A percentile compares a stretch with the other conserved stretches of the same genome.
Evolutionary conservation across 2,329 filamentous ascomycete species (phyloP).

Genomic region (Neonectria sp.): DNA sequence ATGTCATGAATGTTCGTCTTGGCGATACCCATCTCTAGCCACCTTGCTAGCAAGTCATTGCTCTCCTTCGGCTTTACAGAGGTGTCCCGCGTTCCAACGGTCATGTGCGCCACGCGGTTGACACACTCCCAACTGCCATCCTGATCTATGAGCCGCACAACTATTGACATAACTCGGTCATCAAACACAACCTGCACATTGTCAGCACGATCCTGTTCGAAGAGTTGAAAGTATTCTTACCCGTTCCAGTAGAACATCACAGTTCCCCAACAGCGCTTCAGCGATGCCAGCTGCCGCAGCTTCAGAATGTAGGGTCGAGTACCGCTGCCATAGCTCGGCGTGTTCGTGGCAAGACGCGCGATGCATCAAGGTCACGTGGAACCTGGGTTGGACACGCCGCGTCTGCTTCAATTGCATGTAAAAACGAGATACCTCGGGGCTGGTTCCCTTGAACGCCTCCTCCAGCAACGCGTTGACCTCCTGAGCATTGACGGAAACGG

Average conservation of each 20-base stretch:
- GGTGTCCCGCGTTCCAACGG: conserved; percentile 83
- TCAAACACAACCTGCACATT: conserved; percentile 81
- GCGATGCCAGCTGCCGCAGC: conserved; percentile 53
- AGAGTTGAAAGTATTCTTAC: conserved; percentile 52
- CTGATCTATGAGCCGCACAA: conserved; percentile 79
- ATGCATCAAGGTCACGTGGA: conserved; percentile 96
- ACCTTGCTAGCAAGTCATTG: conserved; percentile 84
- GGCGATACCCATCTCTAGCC: conserved; percentile 73
- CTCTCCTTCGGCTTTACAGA: conserved; percentile 93
- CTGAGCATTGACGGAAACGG: conserved; percentile 61
- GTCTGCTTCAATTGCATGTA: conserved; percentile 82
- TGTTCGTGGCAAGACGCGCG: conserved; percentile 73
- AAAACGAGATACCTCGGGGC: conserved; percentile 66
- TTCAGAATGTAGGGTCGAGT: conserved; percentile 71
- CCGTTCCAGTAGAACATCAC: conserved; percentile 75
- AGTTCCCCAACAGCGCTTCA: conserved; percentile 68
- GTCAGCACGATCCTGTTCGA: conserved; percentile 26
- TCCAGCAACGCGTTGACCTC: conserved; percentile 72
- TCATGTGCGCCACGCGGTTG: conserved; percentile 89
- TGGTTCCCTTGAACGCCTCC: conserved; percentile 74
- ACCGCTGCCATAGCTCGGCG: conserved; percentile 82
- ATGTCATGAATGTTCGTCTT: conserved; percentile 64
- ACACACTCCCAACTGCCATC: conserved; percentile 75
- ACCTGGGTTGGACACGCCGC: conserved; percentile 84
- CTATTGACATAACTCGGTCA: conserved; percentile 89